Evolutionary conservation across 305 asterid species (phyloP).

Genomic region (Fraxinus greggii): DNA sequence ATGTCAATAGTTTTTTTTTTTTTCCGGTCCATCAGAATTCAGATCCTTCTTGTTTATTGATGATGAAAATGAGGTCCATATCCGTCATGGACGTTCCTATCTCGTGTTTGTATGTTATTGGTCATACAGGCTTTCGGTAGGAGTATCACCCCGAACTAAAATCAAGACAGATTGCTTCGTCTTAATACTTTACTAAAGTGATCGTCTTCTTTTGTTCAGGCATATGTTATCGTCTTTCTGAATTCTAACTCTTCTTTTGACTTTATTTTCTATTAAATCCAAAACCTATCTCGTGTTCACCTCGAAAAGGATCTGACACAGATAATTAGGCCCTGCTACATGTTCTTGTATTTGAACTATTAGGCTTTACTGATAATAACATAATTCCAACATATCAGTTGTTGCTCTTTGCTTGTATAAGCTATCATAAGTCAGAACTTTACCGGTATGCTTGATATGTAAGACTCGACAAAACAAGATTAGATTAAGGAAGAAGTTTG

Average conservation of each 20-base stretch:
- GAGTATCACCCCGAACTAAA: background rate
- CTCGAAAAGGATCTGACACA: background rate
- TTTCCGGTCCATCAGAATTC: background rate
- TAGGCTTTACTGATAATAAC: background rate
- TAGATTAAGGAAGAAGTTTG: background rate
- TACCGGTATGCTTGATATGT: background rate
- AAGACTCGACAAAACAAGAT: background rate
- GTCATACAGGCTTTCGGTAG: background rate
- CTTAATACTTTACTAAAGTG: background rate
- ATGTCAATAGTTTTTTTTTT: background rate
- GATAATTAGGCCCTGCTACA: background rate
- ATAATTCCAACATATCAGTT: background rate
- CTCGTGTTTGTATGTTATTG: background rate
- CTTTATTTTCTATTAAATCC: background rate
- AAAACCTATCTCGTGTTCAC: background rate
- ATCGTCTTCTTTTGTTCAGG: background rate
- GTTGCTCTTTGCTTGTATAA: background rate
- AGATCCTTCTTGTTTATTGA: background rate
- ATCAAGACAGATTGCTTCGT: background rate
- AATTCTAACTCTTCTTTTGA: background rate
- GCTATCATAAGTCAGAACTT: background rate
- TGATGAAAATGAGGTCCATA: background rate
- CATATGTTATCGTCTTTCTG: background rate
- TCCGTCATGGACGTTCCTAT: background rate
- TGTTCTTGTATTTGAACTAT: background rate